Percentiles rank a stretch among this genome's conserved stretches.
Conservation (phyloP, 768 basidiomycete genomes). For the Boletus barrowsii region DNA sequence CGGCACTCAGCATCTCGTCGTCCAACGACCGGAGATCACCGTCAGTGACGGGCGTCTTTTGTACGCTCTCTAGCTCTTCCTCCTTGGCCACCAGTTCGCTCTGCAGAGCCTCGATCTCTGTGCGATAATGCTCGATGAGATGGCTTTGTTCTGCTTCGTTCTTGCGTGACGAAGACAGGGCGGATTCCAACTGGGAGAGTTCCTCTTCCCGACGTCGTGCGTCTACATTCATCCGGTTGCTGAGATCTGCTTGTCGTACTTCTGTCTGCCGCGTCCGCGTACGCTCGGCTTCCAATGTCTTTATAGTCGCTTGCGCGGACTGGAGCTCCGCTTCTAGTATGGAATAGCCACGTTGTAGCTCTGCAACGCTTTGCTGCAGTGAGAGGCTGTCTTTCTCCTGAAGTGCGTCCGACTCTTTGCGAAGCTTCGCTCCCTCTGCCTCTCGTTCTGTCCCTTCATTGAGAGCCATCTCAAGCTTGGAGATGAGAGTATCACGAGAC, state of each 20-base stretch:
- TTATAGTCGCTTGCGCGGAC: conserved; percentile 48
- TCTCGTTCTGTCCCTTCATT: conserved; percentile 53
- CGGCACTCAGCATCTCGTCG: conserved; percentile 67
- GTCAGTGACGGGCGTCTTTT: conserved; percentile 39
- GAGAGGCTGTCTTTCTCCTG: conserved; percentile 53
- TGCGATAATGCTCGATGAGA: conserved; percentile 59
- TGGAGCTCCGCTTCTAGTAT: conserved; percentile 64
- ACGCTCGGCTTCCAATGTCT: conserved; percentile 65
- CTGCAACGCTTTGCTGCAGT: conserved; percentile 48
- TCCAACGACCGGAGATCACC: conserved; percentile 55
- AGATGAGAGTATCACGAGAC: conserved; percentile 55
- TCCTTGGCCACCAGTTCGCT: conserved; percentile 59
- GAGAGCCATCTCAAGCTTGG: conserved; percentile 57
- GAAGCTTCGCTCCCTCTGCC: conserved; percentile 43
- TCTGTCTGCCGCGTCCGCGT: conserved; percentile 54
- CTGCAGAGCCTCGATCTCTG: conserved; percentile 70
- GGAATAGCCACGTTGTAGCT: conserved; percentile 60
- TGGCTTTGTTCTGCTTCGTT: conserved; percentile 60
- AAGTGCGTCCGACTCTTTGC: conserved; percentile 42
- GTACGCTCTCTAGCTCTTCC: conserved; percentile 61
- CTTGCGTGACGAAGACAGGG: conserved; percentile 46
- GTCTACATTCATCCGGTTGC: conserved; percentile 48
- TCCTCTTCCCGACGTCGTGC: conserved; percentile 53
- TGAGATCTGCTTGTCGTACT: conserved; percentile 52
- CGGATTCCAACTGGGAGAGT: conserved; percentile 46